Evolutionary conservation across 2,329 filamentous ascomycete species (phyloP), one percentile per base, ranked within the genome.

Genomic region (Aphanocladium album): DNA sequence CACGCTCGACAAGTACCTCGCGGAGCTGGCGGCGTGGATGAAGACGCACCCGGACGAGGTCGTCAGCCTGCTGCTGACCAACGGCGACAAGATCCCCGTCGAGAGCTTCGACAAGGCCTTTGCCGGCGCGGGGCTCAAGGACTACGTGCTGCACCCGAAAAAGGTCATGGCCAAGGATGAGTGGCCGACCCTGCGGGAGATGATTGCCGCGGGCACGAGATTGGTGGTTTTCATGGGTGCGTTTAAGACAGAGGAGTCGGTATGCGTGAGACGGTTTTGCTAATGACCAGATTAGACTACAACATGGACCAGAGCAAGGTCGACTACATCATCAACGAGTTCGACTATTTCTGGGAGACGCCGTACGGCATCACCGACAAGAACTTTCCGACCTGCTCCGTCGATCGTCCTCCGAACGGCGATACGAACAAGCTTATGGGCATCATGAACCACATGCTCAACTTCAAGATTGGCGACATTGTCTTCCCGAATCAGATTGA

Each of bases 311-410:
- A 74, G 1, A 72, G 68, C 35, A 70, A 76, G 54, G 80, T 84
- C n/a, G 77, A 83, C 27, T 89, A 87, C 68, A 83, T 90, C 58
- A 77, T 89, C 60, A 77, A 83, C 69, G 81, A 89, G 69, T 89
- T 86, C 68, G 73, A 76, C 25, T 85, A 85, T 72, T 82, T 88
- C 65, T 92, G 89, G 77, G 90, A 93, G 71, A 93, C 89, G 49
- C 79, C 83, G 0, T 93, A 82, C 73, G 85, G 89, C 64, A 84
- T 86, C 63, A 83, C 80, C 1, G 75, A 82, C 54, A 73, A 80
- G 0, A 77, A 76, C 17, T 87, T 89, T 68, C 85, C 85, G 68
- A 82, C 81, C 46, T 93, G 90, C 74, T 76, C 76, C 12, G 79
- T 90, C 3, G 80, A 89, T 68, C 81, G 89, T 8, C 90, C 90